Conservation (phyloP, 768 basidiomycete species). For the Coprinopsis marcescibilis region DNA sequence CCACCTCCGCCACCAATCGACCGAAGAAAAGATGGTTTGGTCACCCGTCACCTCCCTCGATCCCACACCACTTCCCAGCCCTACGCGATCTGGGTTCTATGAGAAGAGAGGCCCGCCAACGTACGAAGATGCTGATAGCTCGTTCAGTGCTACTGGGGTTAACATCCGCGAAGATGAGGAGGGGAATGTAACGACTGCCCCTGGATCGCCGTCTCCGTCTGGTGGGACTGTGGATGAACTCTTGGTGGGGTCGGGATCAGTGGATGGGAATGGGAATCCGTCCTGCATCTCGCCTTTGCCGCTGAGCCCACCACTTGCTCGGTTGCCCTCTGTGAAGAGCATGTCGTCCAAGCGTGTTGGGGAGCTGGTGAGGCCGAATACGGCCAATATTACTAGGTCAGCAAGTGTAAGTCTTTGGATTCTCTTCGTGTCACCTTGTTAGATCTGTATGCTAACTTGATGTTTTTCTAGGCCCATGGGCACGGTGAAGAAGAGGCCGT, state of each 20-base stretch:
- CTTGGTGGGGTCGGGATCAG: background rate
- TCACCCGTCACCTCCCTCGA: background rate
- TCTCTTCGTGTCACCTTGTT: background rate
- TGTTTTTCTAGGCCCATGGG: background rate
- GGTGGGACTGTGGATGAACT: background rate
- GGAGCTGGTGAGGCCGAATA: background rate
- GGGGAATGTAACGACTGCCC: background rate
- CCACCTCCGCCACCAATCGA: background rate
- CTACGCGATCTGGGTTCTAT: background rate
- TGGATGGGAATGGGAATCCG: background rate
- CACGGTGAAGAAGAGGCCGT: background rate
- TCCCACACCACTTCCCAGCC: background rate
- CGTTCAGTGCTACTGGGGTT: background rate
- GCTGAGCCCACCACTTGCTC: background rate
- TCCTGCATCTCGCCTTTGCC: background rate
- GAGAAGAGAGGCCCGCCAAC: background rate
- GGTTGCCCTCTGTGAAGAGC: background rate
- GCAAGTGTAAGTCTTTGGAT: background rate
- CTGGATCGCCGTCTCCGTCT: background rate
- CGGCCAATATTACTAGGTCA: background rate
- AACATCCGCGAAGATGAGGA: background rate
- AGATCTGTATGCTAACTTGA: background rate
- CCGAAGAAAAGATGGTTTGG: background rate
- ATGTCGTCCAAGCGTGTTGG: background rate
- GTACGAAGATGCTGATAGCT: slow-evolving; percentile 1